Percentiles rank a stretch among this genome's conserved stretches.
Conservation (phyloP, 768 basidiomycete species). For the Strobilomyces confusus region DNA sequence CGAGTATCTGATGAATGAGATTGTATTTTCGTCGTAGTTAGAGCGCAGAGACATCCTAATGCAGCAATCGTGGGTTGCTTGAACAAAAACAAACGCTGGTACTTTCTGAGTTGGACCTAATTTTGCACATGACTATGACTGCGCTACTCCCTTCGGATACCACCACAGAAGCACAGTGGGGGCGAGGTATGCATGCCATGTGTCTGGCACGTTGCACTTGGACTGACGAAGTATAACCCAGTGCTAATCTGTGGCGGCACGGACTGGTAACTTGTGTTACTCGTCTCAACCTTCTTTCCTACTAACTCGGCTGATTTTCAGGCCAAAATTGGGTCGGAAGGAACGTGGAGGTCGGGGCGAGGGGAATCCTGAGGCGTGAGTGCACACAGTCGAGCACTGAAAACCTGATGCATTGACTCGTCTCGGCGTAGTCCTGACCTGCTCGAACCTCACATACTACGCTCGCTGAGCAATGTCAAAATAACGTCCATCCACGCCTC, state of each 20-base stretch:
- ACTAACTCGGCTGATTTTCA: conserved; percentile 29
- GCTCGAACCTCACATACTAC: conserved; percentile 82
- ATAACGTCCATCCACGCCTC: conserved; percentile 69
- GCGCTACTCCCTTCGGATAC: conserved; percentile 21
- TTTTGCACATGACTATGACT: conserved; percentile 30
- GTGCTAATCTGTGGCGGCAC: conserved; percentile 85
- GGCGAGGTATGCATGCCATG: conserved; percentile 31
- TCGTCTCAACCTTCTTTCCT: neutral
- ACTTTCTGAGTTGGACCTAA: conserved; percentile 19
- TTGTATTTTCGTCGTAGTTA: conserved; percentile 21
- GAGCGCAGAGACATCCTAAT: conserved; percentile 31
- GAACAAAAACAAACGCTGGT: conserved; percentile 17
- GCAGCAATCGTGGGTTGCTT: conserved; percentile 23
- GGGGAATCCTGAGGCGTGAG: conserved; percentile 39
- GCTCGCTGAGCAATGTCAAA: conserved; percentile 81
- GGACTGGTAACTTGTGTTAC: conserved; percentile 56
- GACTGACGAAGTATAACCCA: conserved; percentile 31
- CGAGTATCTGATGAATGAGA: neutral
- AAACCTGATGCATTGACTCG: conserved; percentile 4
- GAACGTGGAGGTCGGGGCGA: conserved; percentile 50
- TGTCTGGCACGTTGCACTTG: conserved; percentile 7
- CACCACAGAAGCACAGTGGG: conserved; percentile 40
- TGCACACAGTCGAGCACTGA: neutral
- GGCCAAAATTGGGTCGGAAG: conserved; percentile 76
- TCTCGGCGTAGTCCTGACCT: conserved; percentile 66